Conservation (phyloP, 106 monocot genomes). For the Dioscorea alata region DNA sequence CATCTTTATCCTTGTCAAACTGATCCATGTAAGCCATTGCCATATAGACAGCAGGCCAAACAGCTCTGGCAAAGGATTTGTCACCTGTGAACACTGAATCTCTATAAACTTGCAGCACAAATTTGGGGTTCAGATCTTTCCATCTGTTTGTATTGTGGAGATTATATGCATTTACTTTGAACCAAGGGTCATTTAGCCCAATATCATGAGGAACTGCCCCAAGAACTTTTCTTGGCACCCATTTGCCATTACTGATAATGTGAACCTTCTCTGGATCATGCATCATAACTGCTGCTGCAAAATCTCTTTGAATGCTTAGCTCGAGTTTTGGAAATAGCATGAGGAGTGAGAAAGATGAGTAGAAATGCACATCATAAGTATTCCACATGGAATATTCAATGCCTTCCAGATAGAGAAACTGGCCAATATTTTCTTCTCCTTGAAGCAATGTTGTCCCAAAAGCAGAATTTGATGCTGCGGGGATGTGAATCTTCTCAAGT, state of each 20-base stretch:
- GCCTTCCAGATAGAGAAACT: conserved; percentile 94
- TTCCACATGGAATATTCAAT: conserved; percentile 96
- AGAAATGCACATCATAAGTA: conserved; percentile 98
- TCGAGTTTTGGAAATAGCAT: conserved; percentile 41
- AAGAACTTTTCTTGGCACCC: conserved; percentile 46
- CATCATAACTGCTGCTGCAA: conserved; percentile 57
- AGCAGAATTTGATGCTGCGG: conserved; percentile 49
- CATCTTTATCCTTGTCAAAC: conserved; percentile 72
- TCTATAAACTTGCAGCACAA: conserved; percentile 69
- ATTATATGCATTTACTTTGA: conserved; percentile 55
- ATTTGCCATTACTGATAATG: conserved; percentile 15
- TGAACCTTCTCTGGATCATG: conserved; percentile 53
- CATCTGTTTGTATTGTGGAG: conserved; percentile 44
- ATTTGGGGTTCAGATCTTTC: conserved; percentile 74
- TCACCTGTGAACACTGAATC: conserved; percentile 45
- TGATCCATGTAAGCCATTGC: conserved; percentile 85
- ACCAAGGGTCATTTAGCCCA: conserved; percentile 64
- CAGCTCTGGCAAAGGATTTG: conserved; percentile 41
- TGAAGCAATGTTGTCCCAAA: conserved; percentile 66
- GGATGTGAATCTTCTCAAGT: conserved; percentile 53
- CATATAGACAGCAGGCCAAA: conserved; percentile 64
- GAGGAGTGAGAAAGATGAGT: conserved; percentile 69
- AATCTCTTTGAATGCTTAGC: conserved; percentile 65
- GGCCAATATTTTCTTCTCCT: conserved; percentile 89
- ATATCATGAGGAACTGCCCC: conserved; percentile 76